Evolutionary conservation across 192 early-diverging fungal species (phyloP).

Genomic region (Coemansia sp.): DNA sequence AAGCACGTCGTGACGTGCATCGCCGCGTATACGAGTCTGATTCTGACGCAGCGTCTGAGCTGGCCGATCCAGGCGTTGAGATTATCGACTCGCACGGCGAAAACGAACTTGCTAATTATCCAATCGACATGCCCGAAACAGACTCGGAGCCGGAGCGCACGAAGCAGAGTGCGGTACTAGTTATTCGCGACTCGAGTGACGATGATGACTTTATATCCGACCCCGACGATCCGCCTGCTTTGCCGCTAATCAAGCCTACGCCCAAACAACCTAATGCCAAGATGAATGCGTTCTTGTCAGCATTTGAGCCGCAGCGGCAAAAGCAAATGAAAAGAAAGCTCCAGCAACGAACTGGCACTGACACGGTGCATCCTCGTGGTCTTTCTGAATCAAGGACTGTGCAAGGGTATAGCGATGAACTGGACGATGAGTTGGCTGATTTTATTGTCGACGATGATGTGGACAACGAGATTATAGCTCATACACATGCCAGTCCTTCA

Average conservation of each 20-base stretch:
- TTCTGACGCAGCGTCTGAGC: neutral
- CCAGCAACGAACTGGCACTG: neutral
- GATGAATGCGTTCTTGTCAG: conserved; percentile 12
- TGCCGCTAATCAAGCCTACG: neutral
- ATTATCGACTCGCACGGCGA: neutral
- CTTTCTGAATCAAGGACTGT: neutral
- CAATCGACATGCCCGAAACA: conserved; percentile 26
- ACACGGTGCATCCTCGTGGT: neutral
- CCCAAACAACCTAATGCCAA: neutral
- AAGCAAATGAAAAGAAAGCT: conserved; percentile 19
- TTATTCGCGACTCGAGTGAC: conserved; percentile 42
- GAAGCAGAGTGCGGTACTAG: conserved; percentile 13
- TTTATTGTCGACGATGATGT: conserved; percentile 50
- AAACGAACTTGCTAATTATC: neutral
- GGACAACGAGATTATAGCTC: neutral
- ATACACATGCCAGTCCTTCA: neutral
- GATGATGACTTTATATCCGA: conserved; percentile 41
- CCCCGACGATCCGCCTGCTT: conserved; percentile 18
- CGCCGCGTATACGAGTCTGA: conserved; percentile 10
- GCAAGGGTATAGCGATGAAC: conserved; percentile 25
- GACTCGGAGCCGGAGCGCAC: conserved; percentile 28
- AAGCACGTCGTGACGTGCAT: conserved; percentile 23
- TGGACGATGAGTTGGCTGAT: conserved; percentile 43
- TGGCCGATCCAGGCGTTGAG: neutral
- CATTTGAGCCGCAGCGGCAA: conserved; percentile 25